These are phyloP conservation scores for Starmerella kuoi DNA, from an alignment of 805 yeast genomes.

Conservation along the genomic window DNA sequence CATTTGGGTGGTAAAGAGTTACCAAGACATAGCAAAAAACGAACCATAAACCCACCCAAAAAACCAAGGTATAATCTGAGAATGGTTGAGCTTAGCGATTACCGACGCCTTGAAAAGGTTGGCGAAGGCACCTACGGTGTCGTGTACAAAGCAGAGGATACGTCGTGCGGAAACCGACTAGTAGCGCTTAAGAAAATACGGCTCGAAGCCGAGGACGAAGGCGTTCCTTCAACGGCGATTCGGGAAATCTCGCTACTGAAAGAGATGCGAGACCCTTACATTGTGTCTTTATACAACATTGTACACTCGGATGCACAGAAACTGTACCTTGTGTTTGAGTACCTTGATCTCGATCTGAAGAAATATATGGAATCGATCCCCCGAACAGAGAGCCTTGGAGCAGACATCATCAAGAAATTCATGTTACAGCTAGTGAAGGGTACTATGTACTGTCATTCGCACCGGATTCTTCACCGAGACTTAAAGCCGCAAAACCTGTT, in stretches of 20 bases:
- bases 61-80: too few species aligned
- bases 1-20: not conserved
- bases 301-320: conserved; percentile 91
- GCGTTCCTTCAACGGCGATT: conserved; percentile 96
- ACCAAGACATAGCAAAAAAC: too few species aligned
- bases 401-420: conserved; percentile 81
- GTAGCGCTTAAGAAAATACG: conserved; percentile 94
- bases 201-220: conserved; percentile 92
- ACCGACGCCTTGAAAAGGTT: conserved; percentile 86
- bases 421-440: conserved; percentile 88
- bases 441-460: conserved; percentile 84
- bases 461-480: conserved; percentile 88
- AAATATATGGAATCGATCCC: conserved; percentile 95
- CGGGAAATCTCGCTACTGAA: conserved; percentile 89
- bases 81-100: conserved; percentile 84
- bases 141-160: conserved; percentile 89
- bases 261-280: conserved; percentile 87
- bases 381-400: conserved; percentile 78
- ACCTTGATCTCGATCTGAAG: conserved; percentile 84
- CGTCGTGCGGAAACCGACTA: conserved; percentile 76
- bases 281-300: conserved; percentile 81
- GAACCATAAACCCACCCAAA: too few species aligned
- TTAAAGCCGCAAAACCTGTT: conserved; percentile 91
- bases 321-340: conserved; percentile 85
- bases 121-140: conserved; percentile 98